Percentiles rank a stretch among this genome's conserved stretches.
phyloP scores from a whole-genome alignment of 2,329 filamentous ascomycete genomes.

The Fusarium napiforme region DNA sequence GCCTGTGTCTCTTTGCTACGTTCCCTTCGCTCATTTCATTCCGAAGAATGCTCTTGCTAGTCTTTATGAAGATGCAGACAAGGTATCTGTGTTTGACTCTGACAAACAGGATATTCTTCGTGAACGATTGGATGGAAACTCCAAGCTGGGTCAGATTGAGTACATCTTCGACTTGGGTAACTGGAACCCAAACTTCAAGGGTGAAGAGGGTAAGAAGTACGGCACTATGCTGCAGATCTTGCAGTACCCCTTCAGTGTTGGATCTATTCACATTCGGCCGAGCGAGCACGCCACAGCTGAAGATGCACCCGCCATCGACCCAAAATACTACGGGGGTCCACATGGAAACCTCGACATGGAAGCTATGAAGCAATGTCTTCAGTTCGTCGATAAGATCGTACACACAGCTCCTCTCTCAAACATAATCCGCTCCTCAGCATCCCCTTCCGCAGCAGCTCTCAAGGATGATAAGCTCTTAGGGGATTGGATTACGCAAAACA shows the following conservation, averaged over 20 bases:
- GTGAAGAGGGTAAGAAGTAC: constrained; percentile 55
- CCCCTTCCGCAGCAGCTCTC: constrained; percentile 37
- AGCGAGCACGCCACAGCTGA: constrained; percentile 30
- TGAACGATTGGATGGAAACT: constrained; percentile 47
- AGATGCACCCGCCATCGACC: constrained; percentile 53
- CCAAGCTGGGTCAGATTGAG: constrained; percentile 58
- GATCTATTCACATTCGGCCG: constrained; percentile 58
- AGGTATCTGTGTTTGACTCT: constrained; percentile 27
- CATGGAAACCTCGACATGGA: constrained; percentile 56
- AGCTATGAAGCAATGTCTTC: constrained; percentile 54
- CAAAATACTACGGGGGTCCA: constrained; percentile 53
- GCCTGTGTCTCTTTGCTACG: constrained; percentile 55
- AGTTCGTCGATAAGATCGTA: constrained; percentile 54
- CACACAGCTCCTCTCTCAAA: constrained; percentile 50
- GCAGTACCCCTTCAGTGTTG: constrained; percentile 62
- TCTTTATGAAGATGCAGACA: constrained; percentile 35
- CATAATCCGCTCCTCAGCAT: constrained; percentile 49
- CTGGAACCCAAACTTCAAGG: constrained; percentile 54
- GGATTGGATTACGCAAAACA: constrained; percentile 46
- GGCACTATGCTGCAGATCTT: constrained; percentile 61
- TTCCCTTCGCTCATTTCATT: constrained; percentile 53
- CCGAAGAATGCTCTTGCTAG: constrained; percentile 36
- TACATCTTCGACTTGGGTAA: constrained; percentile 62
- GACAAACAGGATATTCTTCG: constrained; percentile 46
- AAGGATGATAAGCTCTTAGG: constrained; percentile 25